Conservation (phyloP, 1,139 yeast species). For the Saccharomyces hybrid region DNA sequence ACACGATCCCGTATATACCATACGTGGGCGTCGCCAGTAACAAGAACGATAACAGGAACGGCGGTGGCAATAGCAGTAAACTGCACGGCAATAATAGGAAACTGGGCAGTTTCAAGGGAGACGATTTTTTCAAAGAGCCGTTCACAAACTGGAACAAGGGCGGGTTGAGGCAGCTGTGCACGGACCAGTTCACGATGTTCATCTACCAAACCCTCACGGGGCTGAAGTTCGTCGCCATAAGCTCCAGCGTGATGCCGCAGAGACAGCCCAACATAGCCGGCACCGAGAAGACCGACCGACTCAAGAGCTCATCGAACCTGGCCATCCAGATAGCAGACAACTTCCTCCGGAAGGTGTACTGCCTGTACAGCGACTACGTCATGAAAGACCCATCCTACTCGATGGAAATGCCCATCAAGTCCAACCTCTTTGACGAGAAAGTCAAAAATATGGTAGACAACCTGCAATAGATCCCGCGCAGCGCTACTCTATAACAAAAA, state of each 20-base stretch:
- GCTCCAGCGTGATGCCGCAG: constrained; percentile 31
- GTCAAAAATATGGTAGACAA: constrained; percentile 22
- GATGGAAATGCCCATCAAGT: constrained; percentile 90
- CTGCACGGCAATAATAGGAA: constrained; percentile 1
- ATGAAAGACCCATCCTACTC: constrained; percentile 96
- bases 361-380: constrained; percentile 76
- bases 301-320: constrained; percentile 15
- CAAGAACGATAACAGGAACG: constrained; percentile 4
- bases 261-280: constrained; percentile 4
- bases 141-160: constrained; percentile 29
- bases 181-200: constrained; percentile 54
- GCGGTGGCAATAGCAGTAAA: constrained; percentile 3
- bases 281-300: constrained; percentile 11
- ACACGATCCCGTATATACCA: constrained; percentile 23
- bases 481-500: background rate
- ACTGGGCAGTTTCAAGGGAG: constrained; percentile 29
- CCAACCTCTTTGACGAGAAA: constrained; percentile 63
- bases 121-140: constrained; percentile 29
- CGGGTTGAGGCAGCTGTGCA: constrained; percentile 40
- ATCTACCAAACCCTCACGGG: constrained; percentile 67
- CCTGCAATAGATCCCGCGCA: constrained; percentile 5
- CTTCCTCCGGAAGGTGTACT: constrained; percentile 53
- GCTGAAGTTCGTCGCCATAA: constrained; percentile 53
- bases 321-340: constrained; percentile 43
- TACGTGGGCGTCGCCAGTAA: constrained; percentile 17